phyloP scores from a whole-genome alignment of 768 basidiomycete genomes.

The Kwoniella pini region DNA sequence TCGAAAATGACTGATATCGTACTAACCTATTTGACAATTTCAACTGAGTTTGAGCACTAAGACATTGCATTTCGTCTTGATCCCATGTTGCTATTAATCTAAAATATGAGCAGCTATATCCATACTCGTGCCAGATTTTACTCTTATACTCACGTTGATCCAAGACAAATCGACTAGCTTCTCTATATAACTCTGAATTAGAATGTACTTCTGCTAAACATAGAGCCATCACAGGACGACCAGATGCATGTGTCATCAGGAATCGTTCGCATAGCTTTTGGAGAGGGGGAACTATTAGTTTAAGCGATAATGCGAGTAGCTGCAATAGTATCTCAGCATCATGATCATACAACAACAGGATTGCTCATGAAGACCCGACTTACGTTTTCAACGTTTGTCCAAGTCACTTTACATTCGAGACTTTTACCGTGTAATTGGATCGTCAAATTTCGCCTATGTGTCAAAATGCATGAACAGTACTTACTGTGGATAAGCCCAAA shows the following conservation, averaged over 20 bases:
- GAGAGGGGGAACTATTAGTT: constrained; percentile 78
- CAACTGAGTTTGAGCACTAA: constrained; percentile 76
- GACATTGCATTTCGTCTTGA: constrained; percentile 47
- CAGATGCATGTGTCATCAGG: constrained; percentile 87
- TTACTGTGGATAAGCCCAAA: constrained; percentile 90
- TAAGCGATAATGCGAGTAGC: constrained; percentile 80
- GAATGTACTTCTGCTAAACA: constrained; percentile 86
- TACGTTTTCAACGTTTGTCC: constrained; percentile 86
- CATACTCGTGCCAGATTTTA: neutral
- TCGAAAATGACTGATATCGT: too few species aligned
- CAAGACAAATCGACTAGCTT: constrained; percentile 85
- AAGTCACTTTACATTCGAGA: constrained; percentile 85
- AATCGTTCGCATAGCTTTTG: constrained; percentile 82
- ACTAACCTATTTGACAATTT: constrained; percentile 75
- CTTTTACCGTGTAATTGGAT: too few species aligned
- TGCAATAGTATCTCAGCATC: constrained; percentile 16
- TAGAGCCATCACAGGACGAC: constrained; percentile 88
- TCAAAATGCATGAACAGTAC: too few species aligned
- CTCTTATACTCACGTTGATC: constrained; percentile 76
- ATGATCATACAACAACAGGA: too few species aligned
- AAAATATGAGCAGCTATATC: neutral
- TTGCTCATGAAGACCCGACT: constrained; percentile 11
- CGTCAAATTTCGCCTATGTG: too few species aligned
- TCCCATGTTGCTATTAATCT: constrained; percentile 43
- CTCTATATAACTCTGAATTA: constrained; percentile 68